phyloP scores from a whole-genome alignment of 208 protist species.

The Crithidia sp. region DNA sequence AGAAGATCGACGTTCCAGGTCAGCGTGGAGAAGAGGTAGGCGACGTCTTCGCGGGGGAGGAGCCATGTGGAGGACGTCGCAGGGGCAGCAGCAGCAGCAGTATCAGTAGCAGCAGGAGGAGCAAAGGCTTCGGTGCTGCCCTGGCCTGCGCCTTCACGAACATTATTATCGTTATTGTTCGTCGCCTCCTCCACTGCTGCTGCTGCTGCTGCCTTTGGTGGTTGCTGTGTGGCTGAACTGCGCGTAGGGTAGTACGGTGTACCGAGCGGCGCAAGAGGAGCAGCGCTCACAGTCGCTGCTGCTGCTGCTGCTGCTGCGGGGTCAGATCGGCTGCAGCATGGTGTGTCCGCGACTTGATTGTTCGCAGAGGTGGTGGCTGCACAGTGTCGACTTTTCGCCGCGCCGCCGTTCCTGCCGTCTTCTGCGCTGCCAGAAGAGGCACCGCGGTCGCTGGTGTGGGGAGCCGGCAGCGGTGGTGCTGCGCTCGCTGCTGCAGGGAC shows the following conservation, averaged over 20 bases:
- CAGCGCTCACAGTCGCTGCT: neutral
- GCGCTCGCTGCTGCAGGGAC: neutral
- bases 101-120: too few species aligned
- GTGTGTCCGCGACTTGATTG: too few species aligned
- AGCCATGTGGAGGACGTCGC: constrained; percentile 24
- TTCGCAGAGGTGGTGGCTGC: too few species aligned
- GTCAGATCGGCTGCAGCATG: neutral
- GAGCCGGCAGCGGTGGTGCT: too few species aligned
- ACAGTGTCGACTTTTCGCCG: neutral
- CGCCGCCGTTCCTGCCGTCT: neutral
- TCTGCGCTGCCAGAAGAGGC: too few species aligned
- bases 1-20: constrained; percentile 76
- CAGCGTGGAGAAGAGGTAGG: constrained; percentile 66
- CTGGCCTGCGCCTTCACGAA: too few species aligned
- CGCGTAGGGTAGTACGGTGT: constrained; percentile 10
- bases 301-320: constrained; percentile 1
- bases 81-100: neutral
- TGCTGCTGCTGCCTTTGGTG: neutral
- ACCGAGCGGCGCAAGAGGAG: neutral
- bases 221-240: too few species aligned
- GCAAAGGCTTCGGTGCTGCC: too few species aligned
- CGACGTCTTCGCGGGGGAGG: constrained; percentile 41
- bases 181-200: neutral
- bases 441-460: too few species aligned
- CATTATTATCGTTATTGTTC: too few species aligned